A percentile compares a stretch with the other conserved stretches of the same genome.
Evolutionary conservation across 2,329 filamentous ascomycete genomes (phyloP).

Genomic region (Xylaria arbuscula): DNA sequence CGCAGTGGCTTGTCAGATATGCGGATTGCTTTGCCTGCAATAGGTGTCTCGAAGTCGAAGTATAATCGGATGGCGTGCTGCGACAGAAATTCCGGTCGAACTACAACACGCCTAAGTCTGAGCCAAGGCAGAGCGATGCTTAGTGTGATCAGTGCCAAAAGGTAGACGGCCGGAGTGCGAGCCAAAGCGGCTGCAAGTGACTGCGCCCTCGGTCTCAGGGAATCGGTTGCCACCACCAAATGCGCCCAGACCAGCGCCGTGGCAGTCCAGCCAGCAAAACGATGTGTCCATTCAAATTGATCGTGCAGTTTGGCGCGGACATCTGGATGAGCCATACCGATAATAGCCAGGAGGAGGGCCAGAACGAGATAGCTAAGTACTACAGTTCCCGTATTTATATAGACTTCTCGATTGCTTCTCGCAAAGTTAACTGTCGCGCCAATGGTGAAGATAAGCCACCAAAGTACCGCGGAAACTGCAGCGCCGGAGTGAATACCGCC

Average conservation of each 20-base stretch:
- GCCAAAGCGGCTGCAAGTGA: constrained; percentile 54
- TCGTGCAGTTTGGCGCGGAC: constrained; percentile 40
- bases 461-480: constrained; percentile 56
- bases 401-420: constrained; percentile 29
- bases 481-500: constrained; percentile 64
- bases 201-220: constrained; percentile 46
- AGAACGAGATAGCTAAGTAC: constrained; percentile 40
- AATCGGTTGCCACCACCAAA: constrained; percentile 65
- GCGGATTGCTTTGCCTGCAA: constrained; percentile 67
- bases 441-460: constrained; percentile 57
- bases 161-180: constrained; percentile 69
- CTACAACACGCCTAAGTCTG: constrained; percentile 73
- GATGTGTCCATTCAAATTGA: constrained; percentile 76
- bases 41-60: constrained; percentile 71
- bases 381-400: constrained; percentile 36
- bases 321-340: constrained; percentile 41
- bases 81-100: constrained; percentile 75
- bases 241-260: constrained; percentile 74
- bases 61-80: constrained; percentile 77
- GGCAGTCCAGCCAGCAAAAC: constrained; percentile 77
- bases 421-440: constrained; percentile 51
- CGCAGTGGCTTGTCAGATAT: constrained; percentile 71
- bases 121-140: constrained; percentile 80
- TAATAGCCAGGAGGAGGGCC: constrained; percentile 35
- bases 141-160: constrained; percentile 71